Evolutionary conservation across 331 rosid genomes (phyloP).

Genomic region (Pyrus hybrid): DNA sequence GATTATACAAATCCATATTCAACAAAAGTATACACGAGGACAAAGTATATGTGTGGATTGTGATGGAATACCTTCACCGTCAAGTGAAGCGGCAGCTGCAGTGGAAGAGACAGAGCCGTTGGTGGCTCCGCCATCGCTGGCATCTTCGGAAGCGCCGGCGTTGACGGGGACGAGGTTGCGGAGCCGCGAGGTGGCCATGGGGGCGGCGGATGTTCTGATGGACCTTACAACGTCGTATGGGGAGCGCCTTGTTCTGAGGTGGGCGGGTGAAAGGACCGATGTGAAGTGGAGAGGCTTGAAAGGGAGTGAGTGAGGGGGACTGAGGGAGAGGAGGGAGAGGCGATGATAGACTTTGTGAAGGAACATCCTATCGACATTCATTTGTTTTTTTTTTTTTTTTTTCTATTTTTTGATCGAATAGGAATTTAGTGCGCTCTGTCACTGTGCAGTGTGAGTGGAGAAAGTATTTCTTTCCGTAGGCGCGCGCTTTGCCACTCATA

Average conservation of each 20-base stretch:
- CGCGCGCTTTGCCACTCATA: too few relatives aligned
- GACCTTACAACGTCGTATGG: constrained; percentile 4
- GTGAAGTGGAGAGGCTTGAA: constrained; percentile 15
- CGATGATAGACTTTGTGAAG: constrained; percentile 36
- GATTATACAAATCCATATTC: not conserved
- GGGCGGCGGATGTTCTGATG: constrained; percentile 1
- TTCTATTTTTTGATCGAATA: too few relatives aligned
- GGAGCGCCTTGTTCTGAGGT: constrained; percentile 18
- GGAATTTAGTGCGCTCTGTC: too few relatives aligned
- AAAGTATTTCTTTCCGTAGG: too few relatives aligned
- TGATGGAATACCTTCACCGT: constrained; percentile 53
- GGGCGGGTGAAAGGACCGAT: constrained; percentile 12
- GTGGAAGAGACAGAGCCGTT: constrained; percentile 41
- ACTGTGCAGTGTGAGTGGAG: too few relatives aligned
- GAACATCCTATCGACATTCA: constrained; percentile 32
- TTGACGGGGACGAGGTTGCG: constrained; percentile 38
- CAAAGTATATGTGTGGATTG: not conserved
- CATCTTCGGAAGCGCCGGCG: constrained; percentile 40
- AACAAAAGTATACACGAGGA: not conserved
- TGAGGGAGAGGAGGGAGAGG: constrained; percentile 6
- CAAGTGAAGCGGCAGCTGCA: constrained; percentile 13
- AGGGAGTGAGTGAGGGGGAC: constrained; percentile 14
- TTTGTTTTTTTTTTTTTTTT: not conserved
- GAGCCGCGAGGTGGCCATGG: constrained; percentile 49
- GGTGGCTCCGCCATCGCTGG: constrained; percentile 32